Evolutionary conservation across 768 basidiomycete genomes (phyloP).

Genomic region (Cystobasidium onofrii): DNA sequence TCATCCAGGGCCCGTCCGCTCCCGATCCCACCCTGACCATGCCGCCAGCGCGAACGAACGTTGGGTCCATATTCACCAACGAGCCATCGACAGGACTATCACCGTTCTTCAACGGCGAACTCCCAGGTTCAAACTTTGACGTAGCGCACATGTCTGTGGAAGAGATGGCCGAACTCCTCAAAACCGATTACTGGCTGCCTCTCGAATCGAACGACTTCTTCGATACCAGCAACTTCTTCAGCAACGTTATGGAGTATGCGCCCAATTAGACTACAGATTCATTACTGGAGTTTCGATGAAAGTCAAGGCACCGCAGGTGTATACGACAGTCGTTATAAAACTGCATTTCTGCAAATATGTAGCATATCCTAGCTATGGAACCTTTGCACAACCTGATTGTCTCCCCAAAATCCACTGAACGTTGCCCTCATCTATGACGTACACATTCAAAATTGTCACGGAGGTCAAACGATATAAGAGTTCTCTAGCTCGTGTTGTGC

Average conservation of each 20-base stretch:
- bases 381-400: no score
- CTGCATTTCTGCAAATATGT: no score
- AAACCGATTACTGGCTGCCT: conserved; percentile 3
- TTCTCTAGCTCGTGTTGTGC: no score
- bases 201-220: conserved; percentile 1
- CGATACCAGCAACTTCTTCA: not conserved
- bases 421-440: no score
- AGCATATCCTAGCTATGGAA: no score
- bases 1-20: not conserved
- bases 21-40: not conserved
- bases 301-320: no score
- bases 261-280: not conserved
- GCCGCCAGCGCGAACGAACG: not conserved
- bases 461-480: no score
- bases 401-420: no score
- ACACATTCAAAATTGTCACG: no score
- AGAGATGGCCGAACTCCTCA: conserved; percentile 1
- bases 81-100: not conserved
- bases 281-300: no score
- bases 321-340: no score
- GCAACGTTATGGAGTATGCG: not conserved
- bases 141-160: conserved; percentile 1
- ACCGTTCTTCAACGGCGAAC: not conserved
- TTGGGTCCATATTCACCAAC: not conserved
- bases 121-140: not conserved